A percentile compares a stretch with the other conserved stretches of the same genome.
Evolutionary conservation across 352 stramenopile species (phyloP).

Genomic region (Halophytophthora polymorphica): DNA sequence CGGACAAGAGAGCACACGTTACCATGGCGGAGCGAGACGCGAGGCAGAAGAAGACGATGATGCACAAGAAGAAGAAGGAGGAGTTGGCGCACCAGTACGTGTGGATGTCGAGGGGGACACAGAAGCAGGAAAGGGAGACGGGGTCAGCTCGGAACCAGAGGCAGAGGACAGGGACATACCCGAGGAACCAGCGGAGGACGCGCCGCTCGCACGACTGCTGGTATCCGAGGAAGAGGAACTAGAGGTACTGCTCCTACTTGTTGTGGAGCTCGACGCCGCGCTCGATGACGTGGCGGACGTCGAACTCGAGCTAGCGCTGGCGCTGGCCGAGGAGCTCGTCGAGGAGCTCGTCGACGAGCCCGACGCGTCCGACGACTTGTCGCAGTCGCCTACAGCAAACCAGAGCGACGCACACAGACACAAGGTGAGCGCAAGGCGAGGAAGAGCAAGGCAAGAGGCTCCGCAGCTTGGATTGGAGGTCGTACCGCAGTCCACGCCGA

Average conservation of each 20-base stretch:
- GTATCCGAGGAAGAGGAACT: conserved; percentile 10
- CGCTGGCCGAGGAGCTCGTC: conserved; percentile 6
- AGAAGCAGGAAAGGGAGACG: no score
- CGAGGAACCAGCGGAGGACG: conserved; percentile 1
- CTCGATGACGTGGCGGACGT: conserved; percentile 4
- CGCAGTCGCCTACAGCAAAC: conserved; percentile 15
- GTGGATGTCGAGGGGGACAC: no score
- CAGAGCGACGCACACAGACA: no score
- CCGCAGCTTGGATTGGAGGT: no score
- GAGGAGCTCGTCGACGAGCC: neutral
- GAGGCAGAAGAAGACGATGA: no score
- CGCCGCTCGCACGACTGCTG: conserved; percentile 2
- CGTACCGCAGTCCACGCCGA: conserved; percentile 26
- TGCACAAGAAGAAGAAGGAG: no score
- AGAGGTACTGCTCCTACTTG: conserved; percentile 13
- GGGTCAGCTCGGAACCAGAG: no score
- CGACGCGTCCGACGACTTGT: conserved; percentile 5
- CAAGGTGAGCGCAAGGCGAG: no score
- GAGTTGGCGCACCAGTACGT: no score
- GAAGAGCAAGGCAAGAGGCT: no score
- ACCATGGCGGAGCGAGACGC: no score
- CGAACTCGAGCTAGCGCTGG: neutral
- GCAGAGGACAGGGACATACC: no score
- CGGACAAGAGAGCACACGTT: conserved; percentile 8
- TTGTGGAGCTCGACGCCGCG: conserved; percentile 1